These are phyloP conservation scores for Physocladia obscura DNA, from an alignment of 192 early-diverging fungal species.

Conservation along the genomic window DNA sequence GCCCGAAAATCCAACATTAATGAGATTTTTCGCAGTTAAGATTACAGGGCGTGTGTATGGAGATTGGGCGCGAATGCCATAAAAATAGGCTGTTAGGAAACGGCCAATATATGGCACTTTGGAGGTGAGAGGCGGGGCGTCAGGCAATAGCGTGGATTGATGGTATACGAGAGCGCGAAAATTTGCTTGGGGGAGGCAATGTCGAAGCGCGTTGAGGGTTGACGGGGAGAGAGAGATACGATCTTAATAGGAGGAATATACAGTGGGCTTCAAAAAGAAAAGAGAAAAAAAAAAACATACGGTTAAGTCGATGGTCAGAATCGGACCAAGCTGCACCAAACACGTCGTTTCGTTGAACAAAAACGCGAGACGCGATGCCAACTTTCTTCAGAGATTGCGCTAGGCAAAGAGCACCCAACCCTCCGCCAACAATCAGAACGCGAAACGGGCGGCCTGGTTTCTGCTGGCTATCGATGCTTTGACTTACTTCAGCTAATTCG, in stretches of 20 bases:
- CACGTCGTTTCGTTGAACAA: conserved; percentile 3
- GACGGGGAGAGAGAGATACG: conserved; percentile 10
- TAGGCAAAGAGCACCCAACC: conserved; percentile 11
- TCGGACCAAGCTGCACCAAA: conserved; percentile 19
- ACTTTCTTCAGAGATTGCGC: conserved; percentile 20
- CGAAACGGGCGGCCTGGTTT: not conserved
- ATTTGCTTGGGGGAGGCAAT: conserved; percentile 19
- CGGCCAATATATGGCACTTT: conserved; percentile 14
- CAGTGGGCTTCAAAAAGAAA: not conserved
- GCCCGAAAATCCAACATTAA: conserved; percentile 1
- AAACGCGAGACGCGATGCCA: conserved; percentile 12
- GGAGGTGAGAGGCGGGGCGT: not conserved
- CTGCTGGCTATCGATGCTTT: not conserved
- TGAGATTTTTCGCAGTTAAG: conserved; percentile 3
- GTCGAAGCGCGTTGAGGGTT: conserved; percentile 14
- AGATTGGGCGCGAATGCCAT: not conserved
- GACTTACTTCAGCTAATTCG: not conserved
- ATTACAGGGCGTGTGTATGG: conserved; percentile 8
- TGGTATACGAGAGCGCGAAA: conserved; percentile 23
- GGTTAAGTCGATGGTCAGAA: conserved; percentile 9
- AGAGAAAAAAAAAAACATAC: not conserved
- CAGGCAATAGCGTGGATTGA: conserved; percentile 3
- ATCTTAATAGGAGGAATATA: not conserved
- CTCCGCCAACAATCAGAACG: conserved; percentile 18
- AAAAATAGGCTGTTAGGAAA: conserved; percentile 15